phyloP scores from a whole-genome alignment of 140 eudicot genomes.

The Stevia rebaudiana region DNA sequence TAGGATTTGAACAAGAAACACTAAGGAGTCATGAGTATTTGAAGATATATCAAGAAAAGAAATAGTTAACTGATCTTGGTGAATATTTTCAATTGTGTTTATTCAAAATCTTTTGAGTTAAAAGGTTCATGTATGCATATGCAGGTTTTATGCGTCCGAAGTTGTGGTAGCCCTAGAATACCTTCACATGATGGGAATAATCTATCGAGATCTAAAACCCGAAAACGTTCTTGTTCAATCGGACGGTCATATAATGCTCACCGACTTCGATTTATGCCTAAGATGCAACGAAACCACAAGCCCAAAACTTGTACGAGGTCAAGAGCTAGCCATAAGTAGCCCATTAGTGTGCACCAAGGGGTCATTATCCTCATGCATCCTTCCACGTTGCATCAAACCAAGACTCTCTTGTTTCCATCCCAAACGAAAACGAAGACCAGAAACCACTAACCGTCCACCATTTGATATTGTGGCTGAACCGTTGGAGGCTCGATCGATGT shows the following conservation, averaged over 20 bases:
- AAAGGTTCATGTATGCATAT: constrained; percentile 2
- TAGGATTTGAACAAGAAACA: too few relatives aligned
- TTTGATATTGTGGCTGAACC: constrained; percentile 67
- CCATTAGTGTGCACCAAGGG: constrained; percentile 20
- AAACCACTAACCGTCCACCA: constrained; percentile 22
- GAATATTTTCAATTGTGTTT: too few relatives aligned
- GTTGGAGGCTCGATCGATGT: constrained; percentile 70
- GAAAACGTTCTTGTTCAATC: constrained; percentile 72
- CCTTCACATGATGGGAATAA: constrained; percentile 75
- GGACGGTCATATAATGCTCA: constrained; percentile 80
- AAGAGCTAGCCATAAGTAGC: constrained; percentile 23
- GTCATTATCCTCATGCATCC: constrained; percentile 31
- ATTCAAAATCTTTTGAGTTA: not conserved
- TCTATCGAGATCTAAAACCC: constrained; percentile 71
- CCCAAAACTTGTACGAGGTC: constrained; percentile 49
- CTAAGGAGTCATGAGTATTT: too few relatives aligned
- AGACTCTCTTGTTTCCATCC: constrained; percentile 47
- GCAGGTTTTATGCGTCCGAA: constrained; percentile 86
- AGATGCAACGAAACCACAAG: constrained; percentile 41
- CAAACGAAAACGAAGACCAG: constrained; percentile 17
- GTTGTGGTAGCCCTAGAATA: constrained; percentile 72
- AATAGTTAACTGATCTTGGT: too few relatives aligned
- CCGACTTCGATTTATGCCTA: constrained; percentile 77
- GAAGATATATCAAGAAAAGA: too few relatives aligned
- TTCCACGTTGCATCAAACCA: constrained; percentile 49